A percentile compares a stretch with the other conserved stretches of the same genome.
Conservation (phyloP, 2,329 filamentous ascomycete genomes). For the Stenocarpella maydis region DNA sequence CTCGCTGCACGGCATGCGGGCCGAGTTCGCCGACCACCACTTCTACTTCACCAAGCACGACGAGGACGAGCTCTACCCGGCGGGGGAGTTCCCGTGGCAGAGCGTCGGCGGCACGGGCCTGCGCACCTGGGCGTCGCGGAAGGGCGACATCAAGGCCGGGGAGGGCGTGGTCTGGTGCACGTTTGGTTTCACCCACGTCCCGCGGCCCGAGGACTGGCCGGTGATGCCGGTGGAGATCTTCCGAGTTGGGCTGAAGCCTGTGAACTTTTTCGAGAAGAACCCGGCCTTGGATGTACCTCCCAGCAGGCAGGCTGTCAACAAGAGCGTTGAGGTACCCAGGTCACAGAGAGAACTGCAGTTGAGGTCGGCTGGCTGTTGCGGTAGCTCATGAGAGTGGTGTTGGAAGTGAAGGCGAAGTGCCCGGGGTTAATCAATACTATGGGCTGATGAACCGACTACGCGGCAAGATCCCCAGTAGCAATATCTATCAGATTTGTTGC, state of each 20-base stretch:
- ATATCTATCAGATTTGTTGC: too few species aligned
- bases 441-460: not conserved
- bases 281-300: slow-evolving; percentile 60
- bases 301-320: slow-evolving; percentile 52
- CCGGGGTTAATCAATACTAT: not conserved
- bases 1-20: slow-evolving; percentile 45
- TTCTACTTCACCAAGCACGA: slow-evolving; percentile 48
- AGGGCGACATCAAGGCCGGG: slow-evolving; percentile 56
- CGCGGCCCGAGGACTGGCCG: slow-evolving; percentile 71
- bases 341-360: slow-evolving; percentile 23
- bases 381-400: not conserved
- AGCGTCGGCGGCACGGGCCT: slow-evolving; percentile 48
- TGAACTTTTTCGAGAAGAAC: slow-evolving; percentile 61
- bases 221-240: slow-evolving; percentile 71
- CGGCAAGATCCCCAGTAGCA: not conserved
- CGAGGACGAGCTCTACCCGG: slow-evolving; percentile 49
- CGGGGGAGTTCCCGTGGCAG: slow-evolving; percentile 50
- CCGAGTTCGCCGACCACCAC: slow-evolving; percentile 48
- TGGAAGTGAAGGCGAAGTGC: not conserved
- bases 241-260: slow-evolving; percentile 57
- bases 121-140: slow-evolving; percentile 45
- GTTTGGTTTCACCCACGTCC: slow-evolving; percentile 66
- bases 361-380: slow-evolving; percentile 15
- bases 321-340: slow-evolving; percentile 42
- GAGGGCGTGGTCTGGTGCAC: slow-evolving; percentile 62